Evolutionary conservation across 306 rosid species (phyloP), one percentile per base, ranked within the genome.

Genomic region (Vachellia collinsii): DNA sequence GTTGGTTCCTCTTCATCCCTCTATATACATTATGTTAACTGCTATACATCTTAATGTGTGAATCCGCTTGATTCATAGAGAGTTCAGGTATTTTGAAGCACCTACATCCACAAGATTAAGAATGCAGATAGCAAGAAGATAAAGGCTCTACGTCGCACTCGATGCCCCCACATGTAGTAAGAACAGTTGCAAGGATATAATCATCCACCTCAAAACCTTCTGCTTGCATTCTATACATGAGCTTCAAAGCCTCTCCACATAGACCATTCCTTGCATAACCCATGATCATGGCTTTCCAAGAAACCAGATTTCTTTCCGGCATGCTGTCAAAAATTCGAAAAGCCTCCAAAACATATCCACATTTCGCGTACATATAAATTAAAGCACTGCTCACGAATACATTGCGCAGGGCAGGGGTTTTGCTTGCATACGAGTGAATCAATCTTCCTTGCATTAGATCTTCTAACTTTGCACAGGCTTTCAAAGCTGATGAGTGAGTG

Each of bases 231-330:
- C 92, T 87, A 74, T 86, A 89, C 90, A 90, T 84, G 69, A 95
- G 99, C 88, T 83, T 87, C 80, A 95, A 76, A 71, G 99, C 98
- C 85, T 95, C 94, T 51, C 79, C 75, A 83, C 93, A 88, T 61
- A 74, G 91, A 7, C 98, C 99, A 77, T 95, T 95, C 85, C 87
- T 88, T 71, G 94, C 97, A 77, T 91, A 93, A 37, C 94, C 90
- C 86, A 95, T 76, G 41, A 95, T 85, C 98, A 95, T 95, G 82
- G 98, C 81, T 87, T 90, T 90, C 99, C 99, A 95, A 53, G 96
- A 88, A 70, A 95, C 92, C 86, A 85, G 84, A 83, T 91, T 93
- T 79, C 94, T 84, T 76, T 84, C 94, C 0, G 95, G 97, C 96
- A 95, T 95, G 86, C 75, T 85, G 82, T 93, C 89, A 41, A 95